A percentile compares a stretch with the other conserved stretches of the same genome.
Conservation (phyloP, 306 rosid genomes). For the Malus domestica region DNA sequence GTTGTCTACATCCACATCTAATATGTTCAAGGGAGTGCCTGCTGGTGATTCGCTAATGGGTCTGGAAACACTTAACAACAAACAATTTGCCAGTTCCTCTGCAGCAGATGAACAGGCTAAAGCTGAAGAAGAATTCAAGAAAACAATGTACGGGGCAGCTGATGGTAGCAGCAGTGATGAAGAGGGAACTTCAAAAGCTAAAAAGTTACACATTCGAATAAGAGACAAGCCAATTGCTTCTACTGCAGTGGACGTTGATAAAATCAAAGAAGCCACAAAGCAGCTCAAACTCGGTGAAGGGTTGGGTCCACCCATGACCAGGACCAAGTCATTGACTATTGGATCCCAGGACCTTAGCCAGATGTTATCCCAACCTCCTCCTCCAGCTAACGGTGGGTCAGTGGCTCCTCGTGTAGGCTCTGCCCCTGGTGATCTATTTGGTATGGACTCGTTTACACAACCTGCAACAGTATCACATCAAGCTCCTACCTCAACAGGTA, state of each 20-base stretch:
- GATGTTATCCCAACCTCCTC: constrained; percentile 43
- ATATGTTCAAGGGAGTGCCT: constrained; percentile 38
- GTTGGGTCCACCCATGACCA: constrained; percentile 50
- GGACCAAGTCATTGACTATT: constrained; percentile 62
- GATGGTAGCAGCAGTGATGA: constrained; percentile 97
- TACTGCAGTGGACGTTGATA: constrained; percentile 77
- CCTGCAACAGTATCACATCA: constrained; percentile 51
- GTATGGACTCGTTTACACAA: constrained; percentile 42
- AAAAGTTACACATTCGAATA: constrained; percentile 72
- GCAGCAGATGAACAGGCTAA: constrained; percentile 75
- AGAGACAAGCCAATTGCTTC: constrained; percentile 73
- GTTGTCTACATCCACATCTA: constrained; percentile 33
- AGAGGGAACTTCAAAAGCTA: constrained; percentile 75
- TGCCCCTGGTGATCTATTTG: constrained; percentile 62
- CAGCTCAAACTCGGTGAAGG: constrained; percentile 76
- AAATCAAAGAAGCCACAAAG: constrained; percentile 91
- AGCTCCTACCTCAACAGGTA: constrained; percentile 29
- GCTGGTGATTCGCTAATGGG: constrained; percentile 57
- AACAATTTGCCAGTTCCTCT: constrained; percentile 48
- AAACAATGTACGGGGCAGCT: constrained; percentile 77
- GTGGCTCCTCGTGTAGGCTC: constrained; percentile 42
- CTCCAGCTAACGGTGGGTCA: constrained; percentile 39
- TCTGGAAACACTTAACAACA: constrained; percentile 53
- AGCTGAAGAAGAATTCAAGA: constrained; percentile 97
- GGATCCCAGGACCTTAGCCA: constrained; percentile 74